A percentile compares a stretch with the other conserved stretches of the same genome.
phyloP scores from a whole-genome alignment of 148 eudicot species.

The Fagopyrum homotropicum region DNA sequence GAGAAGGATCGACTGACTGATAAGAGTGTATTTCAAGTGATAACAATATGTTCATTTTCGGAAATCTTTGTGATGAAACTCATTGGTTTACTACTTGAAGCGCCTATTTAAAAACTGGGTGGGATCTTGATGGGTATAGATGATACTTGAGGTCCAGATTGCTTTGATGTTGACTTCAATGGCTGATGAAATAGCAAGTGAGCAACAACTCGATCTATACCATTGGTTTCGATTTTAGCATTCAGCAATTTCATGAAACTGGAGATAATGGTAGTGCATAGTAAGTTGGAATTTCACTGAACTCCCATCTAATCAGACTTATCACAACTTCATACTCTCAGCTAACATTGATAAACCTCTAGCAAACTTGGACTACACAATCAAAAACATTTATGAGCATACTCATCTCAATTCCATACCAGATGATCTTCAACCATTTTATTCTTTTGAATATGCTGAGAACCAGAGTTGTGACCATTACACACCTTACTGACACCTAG shows the following conservation, averaged over 20 bases:
- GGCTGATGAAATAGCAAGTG: conserved; percentile 75
- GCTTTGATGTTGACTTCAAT: conserved; percentile 34
- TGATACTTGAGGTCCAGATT: conserved; percentile 40
- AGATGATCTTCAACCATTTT: background rate
- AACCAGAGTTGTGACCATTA: background rate
- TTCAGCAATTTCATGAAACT: conserved; percentile 29
- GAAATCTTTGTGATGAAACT: conserved; percentile 22
- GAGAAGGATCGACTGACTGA: no score
- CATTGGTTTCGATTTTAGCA: conserved; percentile 58
- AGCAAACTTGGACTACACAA: background rate
- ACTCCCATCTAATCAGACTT: background rate
- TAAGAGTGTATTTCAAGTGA: no score
- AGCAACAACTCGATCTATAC: conserved; percentile 71
- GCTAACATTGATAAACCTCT: background rate
- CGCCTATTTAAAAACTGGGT: conserved; percentile 19
- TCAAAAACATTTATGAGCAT: background rate
- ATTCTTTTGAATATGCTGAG: conserved; percentile 4
- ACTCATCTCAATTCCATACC: background rate
- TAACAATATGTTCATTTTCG: conserved; percentile 23
- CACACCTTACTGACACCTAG: background rate
- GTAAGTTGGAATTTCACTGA: background rate
- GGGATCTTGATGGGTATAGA: conserved; percentile 31
- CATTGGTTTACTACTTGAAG: conserved; percentile 22
- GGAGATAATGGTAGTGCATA: conserved; percentile 12
- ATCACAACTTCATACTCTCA: background rate